Evolutionary conservation across 2,329 filamentous ascomycete genomes (phyloP).

Genomic region (Sphaerulina vaccinii): DNA sequence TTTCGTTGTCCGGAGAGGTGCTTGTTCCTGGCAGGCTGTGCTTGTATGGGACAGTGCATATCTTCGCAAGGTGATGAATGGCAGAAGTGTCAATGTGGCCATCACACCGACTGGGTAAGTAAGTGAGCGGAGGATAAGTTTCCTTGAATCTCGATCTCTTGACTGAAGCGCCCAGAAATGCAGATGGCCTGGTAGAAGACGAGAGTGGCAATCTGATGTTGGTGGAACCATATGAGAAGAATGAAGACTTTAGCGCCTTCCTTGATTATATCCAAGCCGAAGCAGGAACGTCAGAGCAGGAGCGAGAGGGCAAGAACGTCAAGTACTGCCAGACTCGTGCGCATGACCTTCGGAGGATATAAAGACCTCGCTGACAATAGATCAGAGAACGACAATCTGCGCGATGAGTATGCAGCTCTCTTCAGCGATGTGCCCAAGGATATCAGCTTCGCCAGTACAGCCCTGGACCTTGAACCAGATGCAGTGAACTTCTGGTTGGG

Average conservation of each 20-base stretch:
- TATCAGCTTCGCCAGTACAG: conserved; percentile 72
- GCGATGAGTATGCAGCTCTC: conserved; percentile 66
- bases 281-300: background rate
- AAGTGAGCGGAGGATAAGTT: background rate
- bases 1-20: conserved; percentile 66
- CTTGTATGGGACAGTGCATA: conserved; percentile 62
- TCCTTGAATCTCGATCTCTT: background rate
- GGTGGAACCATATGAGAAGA: conserved; percentile 70
- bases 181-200: conserved; percentile 63
- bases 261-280: conserved; percentile 60
- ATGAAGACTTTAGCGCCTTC: conserved; percentile 62
- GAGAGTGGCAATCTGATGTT: conserved; percentile 54
- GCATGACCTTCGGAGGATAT: conserved; percentile 28
- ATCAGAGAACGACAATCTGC: conserved; percentile 76
- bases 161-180: conserved; percentile 44
- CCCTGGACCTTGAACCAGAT: conserved; percentile 64
- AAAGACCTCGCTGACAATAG: conserved; percentile 7
- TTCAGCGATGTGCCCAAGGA: conserved; percentile 61
- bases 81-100: conserved; percentile 67
- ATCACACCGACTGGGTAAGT: conserved; percentile 70
- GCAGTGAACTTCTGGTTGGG: conserved; percentile 84
- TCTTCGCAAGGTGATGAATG: conserved; percentile 56
- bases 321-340: conserved; percentile 74
- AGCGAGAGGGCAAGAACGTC: conserved; percentile 39
- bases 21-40: conserved; percentile 62